Evolutionary conservation across 805 yeast species (phyloP).

Genomic region (Wickerhamomyces silvicola): DNA sequence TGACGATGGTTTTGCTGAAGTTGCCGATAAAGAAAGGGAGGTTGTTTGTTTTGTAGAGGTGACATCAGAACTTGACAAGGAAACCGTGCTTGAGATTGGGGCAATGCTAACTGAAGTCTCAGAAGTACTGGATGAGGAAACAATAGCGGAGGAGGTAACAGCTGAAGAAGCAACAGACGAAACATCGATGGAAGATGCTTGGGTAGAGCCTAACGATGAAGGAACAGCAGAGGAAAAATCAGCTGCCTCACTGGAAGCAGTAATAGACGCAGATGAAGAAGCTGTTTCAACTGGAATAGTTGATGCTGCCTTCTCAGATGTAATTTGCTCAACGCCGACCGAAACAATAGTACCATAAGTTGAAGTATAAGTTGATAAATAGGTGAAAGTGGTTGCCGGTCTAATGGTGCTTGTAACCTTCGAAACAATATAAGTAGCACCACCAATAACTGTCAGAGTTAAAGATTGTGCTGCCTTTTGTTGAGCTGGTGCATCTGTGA

Average conservation of each 20-base stretch:
- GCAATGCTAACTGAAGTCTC: background rate
- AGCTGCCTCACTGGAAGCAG: constrained; percentile 3
- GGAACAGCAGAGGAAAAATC: no score
- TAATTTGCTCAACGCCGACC: constrained; percentile 13
- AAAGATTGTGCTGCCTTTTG: constrained; percentile 2
- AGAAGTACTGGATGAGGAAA: no score
- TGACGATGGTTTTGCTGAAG: constrained; percentile 3
- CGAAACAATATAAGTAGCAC: constrained; percentile 21
- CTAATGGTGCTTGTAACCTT: constrained; percentile 19
- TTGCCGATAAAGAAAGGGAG: constrained; percentile 3
- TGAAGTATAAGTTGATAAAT: constrained; percentile 13
- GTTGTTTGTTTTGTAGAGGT: no score
- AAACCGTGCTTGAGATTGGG: background rate
- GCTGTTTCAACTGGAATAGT: constrained; percentile 5
- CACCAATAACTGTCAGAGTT: constrained; percentile 15
- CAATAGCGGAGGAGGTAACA: no score
- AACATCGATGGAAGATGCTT: no score
- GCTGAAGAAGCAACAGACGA: no score
- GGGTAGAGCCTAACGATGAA: no score
- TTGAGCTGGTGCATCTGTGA: constrained; percentile 1
- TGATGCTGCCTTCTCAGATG: constrained; percentile 2
- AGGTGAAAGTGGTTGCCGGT: constrained; percentile 19
- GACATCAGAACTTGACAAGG: constrained; percentile 2
- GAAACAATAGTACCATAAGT: constrained; percentile 15
- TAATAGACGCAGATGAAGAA: constrained; percentile 3